Evolutionary conservation across 805 yeast species (phyloP).

Genomic region (Scheffersomyces spartinae): DNA sequence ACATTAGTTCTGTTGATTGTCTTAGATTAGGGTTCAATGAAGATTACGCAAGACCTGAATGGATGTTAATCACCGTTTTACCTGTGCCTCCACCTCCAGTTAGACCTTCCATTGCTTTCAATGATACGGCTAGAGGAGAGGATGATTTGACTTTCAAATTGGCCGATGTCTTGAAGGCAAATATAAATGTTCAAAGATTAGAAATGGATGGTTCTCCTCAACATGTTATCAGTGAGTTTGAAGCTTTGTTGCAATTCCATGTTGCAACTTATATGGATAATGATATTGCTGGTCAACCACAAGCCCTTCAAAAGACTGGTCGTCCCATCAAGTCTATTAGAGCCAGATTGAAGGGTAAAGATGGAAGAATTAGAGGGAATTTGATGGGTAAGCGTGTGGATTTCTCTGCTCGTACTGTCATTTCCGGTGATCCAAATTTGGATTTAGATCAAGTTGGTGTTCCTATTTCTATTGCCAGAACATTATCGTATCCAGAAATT

Average conservation of each 20-base stretch:
- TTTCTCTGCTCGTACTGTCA: conserved; percentile 97
- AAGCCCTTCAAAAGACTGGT: conserved; percentile 96
- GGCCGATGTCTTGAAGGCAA: conserved; percentile 94
- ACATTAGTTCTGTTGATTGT: conserved; percentile 78
- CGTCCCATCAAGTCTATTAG: conserved; percentile 97
- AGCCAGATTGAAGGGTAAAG: conserved; percentile 99
- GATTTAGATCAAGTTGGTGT: conserved; percentile 99
- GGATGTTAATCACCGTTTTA: conserved; percentile 94
- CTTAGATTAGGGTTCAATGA: conserved; percentile 78
- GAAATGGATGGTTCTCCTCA: conserved; percentile 99
- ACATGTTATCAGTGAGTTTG: conserved; percentile 94
- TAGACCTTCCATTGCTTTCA: conserved; percentile 95
- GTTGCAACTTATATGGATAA: conserved; percentile 99
- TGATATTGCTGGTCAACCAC: conserved; percentile 99
- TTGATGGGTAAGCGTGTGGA: conserved; percentile 99
- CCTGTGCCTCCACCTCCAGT: conserved; percentile 99
- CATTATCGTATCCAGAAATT: conserved; percentile 91
- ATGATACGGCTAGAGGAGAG: conserved; percentile 97
- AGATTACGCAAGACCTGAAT: conserved; percentile 96
- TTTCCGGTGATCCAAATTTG: conserved; percentile 97
- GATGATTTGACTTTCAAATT: conserved; percentile 97
- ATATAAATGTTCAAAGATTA: conserved; percentile 90
- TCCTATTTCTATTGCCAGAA: conserved; percentile 91
- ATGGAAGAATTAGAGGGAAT: conserved; percentile 97
- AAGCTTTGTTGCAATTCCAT: conserved; percentile 88